Base-by-base conservation (phyloP, 2,329 filamentous ascomycete genomes). In the Ophiosphaerella korrae region DNA sequence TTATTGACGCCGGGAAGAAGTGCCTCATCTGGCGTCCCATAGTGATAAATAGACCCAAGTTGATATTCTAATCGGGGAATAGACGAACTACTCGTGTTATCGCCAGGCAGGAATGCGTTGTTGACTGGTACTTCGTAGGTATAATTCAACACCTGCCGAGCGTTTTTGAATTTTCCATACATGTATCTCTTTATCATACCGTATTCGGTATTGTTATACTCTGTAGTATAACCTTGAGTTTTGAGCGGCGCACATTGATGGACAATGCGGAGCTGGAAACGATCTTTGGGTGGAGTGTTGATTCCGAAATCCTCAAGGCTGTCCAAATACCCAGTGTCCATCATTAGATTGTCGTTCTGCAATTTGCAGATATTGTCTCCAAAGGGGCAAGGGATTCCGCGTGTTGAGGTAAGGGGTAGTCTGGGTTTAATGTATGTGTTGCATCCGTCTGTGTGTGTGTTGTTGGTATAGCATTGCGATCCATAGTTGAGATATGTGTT, bases 291-390 rank as follows among this genome's bases (percentile, higher is more conserved):
- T 3, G 59, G 51, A 1, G 58, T 37, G 16, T 70, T 70, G 41
- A 66, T 59, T 7, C 65, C 66, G 1, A 70, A 52, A 38, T 69
- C 43, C 0, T 55, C 7, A 14, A 60, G 48, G 39, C 57, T 64
- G 42, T 67, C 50, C 3, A 68, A 36, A 14, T 49, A 52, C 1
- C 66, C 66, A 2, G 63, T 60, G 36, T 70, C 63, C 14, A 70
- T 29, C 5, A 55, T 40, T 2, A 67, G 32, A 13, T 64, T 63
- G 0, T 50, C 49, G 3, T 52, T 41, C 7, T 51, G 16, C 5
- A 39, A 23, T 29, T 47, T 53, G 36, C 64, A 68, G 3, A 67
- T 57, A 2, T 50, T 45, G 5, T 51, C 37, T 1, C 40, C 46
- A 39, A 66, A 67, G 1, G 65, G 65, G 33, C 63, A 68, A 23